phyloP scores from a whole-genome alignment of 768 basidiomycete species.

The Peribolospora kevripleyi region DNA sequence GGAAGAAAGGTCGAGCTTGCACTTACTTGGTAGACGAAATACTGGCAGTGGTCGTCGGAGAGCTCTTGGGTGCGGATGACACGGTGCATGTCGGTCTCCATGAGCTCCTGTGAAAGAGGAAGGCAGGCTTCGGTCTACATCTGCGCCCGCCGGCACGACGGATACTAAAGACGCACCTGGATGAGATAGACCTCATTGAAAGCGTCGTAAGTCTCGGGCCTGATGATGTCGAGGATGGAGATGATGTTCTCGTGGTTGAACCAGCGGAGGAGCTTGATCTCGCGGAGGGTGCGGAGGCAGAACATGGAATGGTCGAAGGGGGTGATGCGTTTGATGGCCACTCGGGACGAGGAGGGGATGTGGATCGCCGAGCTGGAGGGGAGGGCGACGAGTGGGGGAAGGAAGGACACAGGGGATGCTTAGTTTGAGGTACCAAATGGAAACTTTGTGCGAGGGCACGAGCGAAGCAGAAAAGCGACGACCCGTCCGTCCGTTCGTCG shows the following conservation, averaged over 20 bases:
- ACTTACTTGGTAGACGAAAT: conserved; percentile 38
- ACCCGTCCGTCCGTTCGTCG: background rate
- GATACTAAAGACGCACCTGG: conserved; percentile 5
- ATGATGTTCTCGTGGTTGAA: conserved; percentile 42
- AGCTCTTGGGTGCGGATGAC: conserved; percentile 87
- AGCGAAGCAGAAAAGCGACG: background rate
- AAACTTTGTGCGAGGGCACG: background rate
- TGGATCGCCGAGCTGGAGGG: conserved; percentile 47
- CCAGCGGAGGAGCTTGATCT: conserved; percentile 45
- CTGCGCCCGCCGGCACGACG: background rate
- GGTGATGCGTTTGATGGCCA: conserved; percentile 81
- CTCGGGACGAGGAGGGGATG: conserved; percentile 60
- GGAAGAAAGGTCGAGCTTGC: no score
- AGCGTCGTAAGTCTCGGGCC: conserved; percentile 48
- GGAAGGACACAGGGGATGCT: background rate
- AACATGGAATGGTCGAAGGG: conserved; percentile 94
- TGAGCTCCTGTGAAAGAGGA: conserved; percentile 54
- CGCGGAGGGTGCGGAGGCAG: conserved; percentile 60
- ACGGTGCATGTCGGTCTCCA: conserved; percentile 92
- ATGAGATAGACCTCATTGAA: conserved; percentile 67
- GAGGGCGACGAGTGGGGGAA: background rate
- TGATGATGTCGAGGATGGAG: conserved; percentile 68
- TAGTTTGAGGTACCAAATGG: background rate
- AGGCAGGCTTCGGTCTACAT: conserved; percentile 13
- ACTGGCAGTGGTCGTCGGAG: conserved; percentile 82